These are phyloP conservation scores for Coemansia sp. DNA, from an alignment of 192 early-diverging fungal species.

Conservation along the genomic window DNA sequence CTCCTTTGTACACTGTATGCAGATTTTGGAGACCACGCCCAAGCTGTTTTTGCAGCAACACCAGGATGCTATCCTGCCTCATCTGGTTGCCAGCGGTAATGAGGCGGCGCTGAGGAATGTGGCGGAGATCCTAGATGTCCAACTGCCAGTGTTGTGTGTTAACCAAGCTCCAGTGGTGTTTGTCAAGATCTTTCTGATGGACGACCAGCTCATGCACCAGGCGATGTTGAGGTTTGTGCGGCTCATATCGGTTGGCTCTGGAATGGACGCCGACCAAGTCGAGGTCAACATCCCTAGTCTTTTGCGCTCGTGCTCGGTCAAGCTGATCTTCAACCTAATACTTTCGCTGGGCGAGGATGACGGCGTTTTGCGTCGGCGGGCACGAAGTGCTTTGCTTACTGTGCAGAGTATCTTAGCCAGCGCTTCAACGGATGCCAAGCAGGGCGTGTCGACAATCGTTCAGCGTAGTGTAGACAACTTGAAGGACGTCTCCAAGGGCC, in stretches of 20 bases:
- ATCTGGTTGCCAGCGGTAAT: constrained; percentile 31
- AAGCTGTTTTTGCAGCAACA: constrained; percentile 28
- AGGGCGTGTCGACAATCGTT: constrained; percentile 46
- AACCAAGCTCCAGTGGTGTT: constrained; percentile 52
- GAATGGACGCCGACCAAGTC: constrained; percentile 24
- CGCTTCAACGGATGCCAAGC: constrained; percentile 6
- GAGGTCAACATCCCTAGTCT: constrained; percentile 55
- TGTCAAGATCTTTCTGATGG: constrained; percentile 53
- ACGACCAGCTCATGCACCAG: constrained; percentile 57
- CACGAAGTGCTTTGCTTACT: constrained; percentile 43
- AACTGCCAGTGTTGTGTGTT: constrained; percentile 51
- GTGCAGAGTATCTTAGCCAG: constrained; percentile 44
- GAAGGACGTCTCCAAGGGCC: constrained; percentile 13
- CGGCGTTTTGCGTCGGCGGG: constrained; percentile 36
- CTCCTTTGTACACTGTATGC: constrained; percentile 43
- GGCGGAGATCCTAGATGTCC: constrained; percentile 35
- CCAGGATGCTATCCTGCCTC: constrained; percentile 37
- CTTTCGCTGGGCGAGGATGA: constrained; percentile 48
- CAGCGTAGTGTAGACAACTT: constrained; percentile 34
- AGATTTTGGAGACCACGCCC: constrained; percentile 33
- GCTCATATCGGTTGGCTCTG: constrained; percentile 44
- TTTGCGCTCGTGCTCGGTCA: constrained; percentile 50
- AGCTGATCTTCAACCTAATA: constrained; percentile 53
- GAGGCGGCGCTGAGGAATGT: constrained; percentile 33
- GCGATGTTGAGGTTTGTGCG: constrained; percentile 47